phyloP scores from a whole-genome alignment of 2,329 filamentous ascomycete species.

The Zarea fungicola region DNA sequence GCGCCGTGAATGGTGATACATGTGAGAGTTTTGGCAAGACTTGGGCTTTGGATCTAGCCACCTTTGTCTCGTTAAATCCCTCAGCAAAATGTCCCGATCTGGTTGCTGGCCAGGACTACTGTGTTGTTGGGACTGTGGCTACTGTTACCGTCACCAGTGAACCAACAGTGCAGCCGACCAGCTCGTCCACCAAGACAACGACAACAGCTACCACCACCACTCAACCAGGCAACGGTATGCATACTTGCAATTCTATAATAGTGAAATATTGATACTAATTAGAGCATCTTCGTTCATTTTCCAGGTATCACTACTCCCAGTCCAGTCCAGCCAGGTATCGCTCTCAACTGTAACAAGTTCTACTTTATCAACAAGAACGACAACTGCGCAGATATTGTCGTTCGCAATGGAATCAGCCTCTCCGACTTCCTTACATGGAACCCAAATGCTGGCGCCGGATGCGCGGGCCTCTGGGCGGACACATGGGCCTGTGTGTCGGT shows the following conservation, averaged over 20 bases:
- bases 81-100: neutral
- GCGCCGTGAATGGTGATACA: neutral
- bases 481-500: slow-evolving; percentile 13
- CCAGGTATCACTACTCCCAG: slow-evolving; percentile 12
- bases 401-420: neutral
- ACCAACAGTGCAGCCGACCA: neutral
- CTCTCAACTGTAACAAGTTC: slow-evolving; percentile 15
- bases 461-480: slow-evolving; percentile 12
- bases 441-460: slow-evolving; percentile 7
- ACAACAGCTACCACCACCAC: neutral
- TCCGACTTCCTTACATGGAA: slow-evolving; percentile 13
- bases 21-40: neutral
- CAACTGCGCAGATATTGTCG: neutral
- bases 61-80: neutral
- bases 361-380: slow-evolving; percentile 4
- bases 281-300: neutral
- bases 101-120: neutral
- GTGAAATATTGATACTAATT: too few species aligned
- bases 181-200: slow-evolving; percentile 1
- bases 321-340: slow-evolving; percentile 13
- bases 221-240: slow-evolving; percentile 1
- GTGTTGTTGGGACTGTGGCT: neutral
- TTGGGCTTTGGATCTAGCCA: neutral
- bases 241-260: too few species aligned
- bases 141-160: neutral